A percentile compares a stretch with the other conserved stretches of the same genome.
Evolutionary conservation across 1,284 basidiomycete genomes (phyloP).

Genomic region (Phylloporus gajari): DNA sequence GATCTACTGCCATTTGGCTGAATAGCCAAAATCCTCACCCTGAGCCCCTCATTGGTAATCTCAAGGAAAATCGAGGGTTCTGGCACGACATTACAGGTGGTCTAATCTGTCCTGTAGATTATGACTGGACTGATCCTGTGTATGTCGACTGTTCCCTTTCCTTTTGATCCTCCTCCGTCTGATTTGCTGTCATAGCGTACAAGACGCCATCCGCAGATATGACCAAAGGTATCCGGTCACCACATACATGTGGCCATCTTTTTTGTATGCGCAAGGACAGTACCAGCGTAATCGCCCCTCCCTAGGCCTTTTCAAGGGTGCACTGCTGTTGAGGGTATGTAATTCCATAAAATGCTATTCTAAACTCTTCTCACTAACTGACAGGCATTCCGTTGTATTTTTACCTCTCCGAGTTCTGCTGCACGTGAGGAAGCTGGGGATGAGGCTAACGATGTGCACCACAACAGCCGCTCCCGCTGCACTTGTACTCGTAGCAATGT

Average conservation of each 20-base stretch:
- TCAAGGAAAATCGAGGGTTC: conserved; percentile 32
- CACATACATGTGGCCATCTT: conserved; percentile 25
- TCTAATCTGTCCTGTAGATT: conserved; percentile 40
- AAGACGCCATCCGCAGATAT: conserved; percentile 20
- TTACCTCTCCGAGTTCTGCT: conserved; percentile 44
- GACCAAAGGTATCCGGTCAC: conserved; percentile 27
- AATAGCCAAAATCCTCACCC: conserved; percentile 19
- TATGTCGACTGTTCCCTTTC: conserved; percentile 17
- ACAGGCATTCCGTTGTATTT: conserved; percentile 41
- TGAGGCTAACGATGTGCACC: neutral
- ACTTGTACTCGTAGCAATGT: conserved; percentile 4
- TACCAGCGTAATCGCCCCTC: conserved; percentile 17
- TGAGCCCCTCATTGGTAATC: conserved; percentile 10
- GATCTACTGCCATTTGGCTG: conserved; percentile 34
- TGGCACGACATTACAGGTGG: conserved; percentile 37
- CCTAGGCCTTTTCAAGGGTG: conserved; percentile 33
- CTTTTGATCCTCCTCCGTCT: neutral
- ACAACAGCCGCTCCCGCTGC: neutral
- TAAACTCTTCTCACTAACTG: neutral
- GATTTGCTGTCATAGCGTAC: neutral
- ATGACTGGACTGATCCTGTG: conserved; percentile 37
- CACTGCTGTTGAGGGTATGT: conserved; percentile 34
- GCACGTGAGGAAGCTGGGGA: neutral
- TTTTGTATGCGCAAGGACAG: conserved; percentile 25
- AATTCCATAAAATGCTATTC: neutral